phyloP scores from a whole-genome alignment of 139 green algal genomes.

The Nannochloris sp. region DNA sequence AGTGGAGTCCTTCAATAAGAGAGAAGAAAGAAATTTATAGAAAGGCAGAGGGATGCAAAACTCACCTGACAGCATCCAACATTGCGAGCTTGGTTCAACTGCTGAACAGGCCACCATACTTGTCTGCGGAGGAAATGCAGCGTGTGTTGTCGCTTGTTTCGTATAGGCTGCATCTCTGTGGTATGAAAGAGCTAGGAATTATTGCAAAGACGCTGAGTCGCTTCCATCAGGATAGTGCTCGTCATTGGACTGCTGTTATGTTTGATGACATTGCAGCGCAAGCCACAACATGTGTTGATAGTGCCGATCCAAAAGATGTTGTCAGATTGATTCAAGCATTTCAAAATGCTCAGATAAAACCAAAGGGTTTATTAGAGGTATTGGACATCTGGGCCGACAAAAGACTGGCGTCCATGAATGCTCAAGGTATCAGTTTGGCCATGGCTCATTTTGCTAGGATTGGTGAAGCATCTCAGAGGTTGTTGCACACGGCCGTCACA shows the following conservation, averaged over 20 bases:
- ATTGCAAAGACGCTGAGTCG: slow-evolving; percentile 3
- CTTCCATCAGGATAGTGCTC: slow-evolving; percentile 2
- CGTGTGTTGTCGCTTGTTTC: background rate
- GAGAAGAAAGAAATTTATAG: too few species aligned
- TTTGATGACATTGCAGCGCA: slow-evolving; percentile 17
- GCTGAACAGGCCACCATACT: slow-evolving; percentile 2
- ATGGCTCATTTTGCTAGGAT: slow-evolving; percentile 25
- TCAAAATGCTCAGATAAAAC: slow-evolving; percentile 22
- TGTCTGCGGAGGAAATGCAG: slow-evolving; percentile 1
- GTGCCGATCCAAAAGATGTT: slow-evolving; percentile 20
- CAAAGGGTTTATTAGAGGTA: slow-evolving; percentile 10
- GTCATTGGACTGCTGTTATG: background rate
- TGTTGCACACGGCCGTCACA: slow-evolving; percentile 15
- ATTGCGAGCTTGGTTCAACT: too few species aligned
- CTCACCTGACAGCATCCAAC: too few species aligned
- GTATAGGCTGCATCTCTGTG: background rate
- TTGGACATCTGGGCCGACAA: slow-evolving; percentile 22
- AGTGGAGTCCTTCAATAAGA: too few species aligned
- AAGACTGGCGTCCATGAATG: slow-evolving; percentile 12
- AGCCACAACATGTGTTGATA: slow-evolving; percentile 8
- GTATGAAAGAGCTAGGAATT: slow-evolving; percentile 19
- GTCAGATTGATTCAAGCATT: slow-evolving; percentile 14
- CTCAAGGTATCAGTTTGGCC: slow-evolving; percentile 14
- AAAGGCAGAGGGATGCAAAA: too few species aligned
- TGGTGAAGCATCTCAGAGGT: slow-evolving; percentile 8